Conservation (phyloP, 176 grass and related monocot genomes). For the Oryza punctata region DNA sequence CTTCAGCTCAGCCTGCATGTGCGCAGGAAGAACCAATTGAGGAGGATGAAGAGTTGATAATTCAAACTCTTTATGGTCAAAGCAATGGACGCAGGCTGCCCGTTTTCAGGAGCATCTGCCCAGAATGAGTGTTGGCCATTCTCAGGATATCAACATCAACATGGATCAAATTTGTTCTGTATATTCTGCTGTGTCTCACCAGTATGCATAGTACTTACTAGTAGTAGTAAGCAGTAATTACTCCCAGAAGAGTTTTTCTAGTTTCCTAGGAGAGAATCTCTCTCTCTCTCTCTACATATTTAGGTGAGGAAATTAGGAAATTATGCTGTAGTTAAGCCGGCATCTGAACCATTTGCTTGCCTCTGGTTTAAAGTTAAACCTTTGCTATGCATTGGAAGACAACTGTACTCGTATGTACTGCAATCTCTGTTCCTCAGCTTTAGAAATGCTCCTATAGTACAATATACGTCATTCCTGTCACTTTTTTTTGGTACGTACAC, state of each 20-base stretch:
- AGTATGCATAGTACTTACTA: slow-evolving; percentile 32
- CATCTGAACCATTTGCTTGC: slow-evolving; percentile 10
- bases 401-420: neutral
- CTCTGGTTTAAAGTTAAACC: slow-evolving; percentile 11
- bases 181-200: slow-evolving; percentile 16
- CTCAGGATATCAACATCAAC: neutral
- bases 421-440: neutral
- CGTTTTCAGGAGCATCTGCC: slow-evolving; percentile 50
- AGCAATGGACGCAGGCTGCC: slow-evolving; percentile 33
- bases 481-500: neutral
- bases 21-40: neutral
- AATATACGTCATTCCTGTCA: neutral
- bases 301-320: slow-evolving; percentile 20
- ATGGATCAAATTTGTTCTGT: slow-evolving; percentile 9
- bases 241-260: slow-evolving; percentile 1
- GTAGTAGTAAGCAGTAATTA: neutral
- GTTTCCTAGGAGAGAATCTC: slow-evolving; percentile 23
- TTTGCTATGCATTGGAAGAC: slow-evolving; percentile 12
- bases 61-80: slow-evolving; percentile 36
- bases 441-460: neutral
- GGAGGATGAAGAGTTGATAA: slow-evolving; percentile 24
- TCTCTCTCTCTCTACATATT: slow-evolving; percentile 23
- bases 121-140: slow-evolving; percentile 18
- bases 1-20: neutral
- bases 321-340: slow-evolving; percentile 24